Conservation (phyloP, 2,329 filamentous ascomycete genomes). For the Ascochyta koolunga region DNA sequence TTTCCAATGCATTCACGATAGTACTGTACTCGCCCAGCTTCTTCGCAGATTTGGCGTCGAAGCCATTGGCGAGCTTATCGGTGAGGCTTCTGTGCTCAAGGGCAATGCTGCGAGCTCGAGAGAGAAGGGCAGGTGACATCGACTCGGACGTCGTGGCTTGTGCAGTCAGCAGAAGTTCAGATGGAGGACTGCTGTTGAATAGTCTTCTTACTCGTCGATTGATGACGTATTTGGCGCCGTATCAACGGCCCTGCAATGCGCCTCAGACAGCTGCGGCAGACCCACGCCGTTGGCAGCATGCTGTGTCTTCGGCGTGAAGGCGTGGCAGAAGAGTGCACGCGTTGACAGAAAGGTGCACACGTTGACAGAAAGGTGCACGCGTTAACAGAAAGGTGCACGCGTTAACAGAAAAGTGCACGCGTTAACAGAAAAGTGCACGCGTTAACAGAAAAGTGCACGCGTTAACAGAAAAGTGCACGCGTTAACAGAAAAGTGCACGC, state of each 20-base stretch:
- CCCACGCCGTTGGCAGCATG: conserved; percentile 49
- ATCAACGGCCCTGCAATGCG: conserved; percentile 44
- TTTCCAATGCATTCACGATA: conserved; percentile 59
- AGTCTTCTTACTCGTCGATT: conserved; percentile 31
- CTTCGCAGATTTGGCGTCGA: conserved; percentile 63
- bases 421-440: no score
- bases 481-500: no score
- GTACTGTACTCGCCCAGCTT: conserved; percentile 61
- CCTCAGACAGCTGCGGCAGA: conserved; percentile 56
- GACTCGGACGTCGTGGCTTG: conserved; percentile 34
- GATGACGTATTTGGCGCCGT: conserved; percentile 35
- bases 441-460: no score
- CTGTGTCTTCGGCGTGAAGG: conserved; percentile 8
- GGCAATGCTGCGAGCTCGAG: conserved; percentile 61
- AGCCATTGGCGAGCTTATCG: conserved; percentile 59
- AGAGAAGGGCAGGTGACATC: conserved; percentile 62
- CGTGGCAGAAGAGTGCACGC: conserved; percentile 11
- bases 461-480: no score
- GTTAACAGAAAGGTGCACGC: no score
- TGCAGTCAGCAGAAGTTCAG: conserved; percentile 15
- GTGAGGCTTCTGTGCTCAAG: conserved; percentile 62
- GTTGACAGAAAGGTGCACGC: no score
- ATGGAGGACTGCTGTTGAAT: background rate
- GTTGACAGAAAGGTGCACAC: no score
- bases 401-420: no score